Conservation (phyloP, 2,329 filamentous ascomycete genomes). For the Epichloe aotearoae region DNA sequence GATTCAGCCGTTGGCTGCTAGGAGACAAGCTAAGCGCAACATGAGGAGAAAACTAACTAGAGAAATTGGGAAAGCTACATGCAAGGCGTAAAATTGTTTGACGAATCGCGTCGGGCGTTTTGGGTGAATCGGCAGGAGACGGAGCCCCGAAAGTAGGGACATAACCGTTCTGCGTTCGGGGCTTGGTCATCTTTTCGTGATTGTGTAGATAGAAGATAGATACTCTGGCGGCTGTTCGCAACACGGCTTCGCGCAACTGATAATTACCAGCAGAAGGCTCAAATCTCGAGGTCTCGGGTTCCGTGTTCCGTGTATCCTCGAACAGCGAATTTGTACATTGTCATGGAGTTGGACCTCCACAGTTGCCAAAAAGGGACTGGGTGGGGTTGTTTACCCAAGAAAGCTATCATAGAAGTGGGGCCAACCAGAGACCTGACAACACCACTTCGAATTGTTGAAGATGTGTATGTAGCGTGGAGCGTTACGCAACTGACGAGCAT, state of each 20-base stretch:
- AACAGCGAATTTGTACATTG: too few species aligned
- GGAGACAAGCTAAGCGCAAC: constrained; percentile 4
- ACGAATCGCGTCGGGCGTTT: not conserved
- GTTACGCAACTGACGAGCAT: constrained; percentile 2
- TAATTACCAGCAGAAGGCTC: not conserved
- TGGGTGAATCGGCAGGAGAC: not conserved
- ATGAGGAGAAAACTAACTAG: constrained; percentile 1
- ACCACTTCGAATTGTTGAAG: not conserved
- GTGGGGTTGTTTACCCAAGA: too few species aligned
- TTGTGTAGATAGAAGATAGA: not conserved
- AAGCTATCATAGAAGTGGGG: not conserved
- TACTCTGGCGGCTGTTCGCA: not conserved
- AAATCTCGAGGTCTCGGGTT: not conserved
- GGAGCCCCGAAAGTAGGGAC: not conserved
- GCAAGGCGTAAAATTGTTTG: not conserved
- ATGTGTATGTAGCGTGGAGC: constrained; percentile 1
- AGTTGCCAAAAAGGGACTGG: too few species aligned
- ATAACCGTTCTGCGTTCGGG: not conserved
- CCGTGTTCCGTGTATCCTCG: too few species aligned
- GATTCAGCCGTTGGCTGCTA: constrained; percentile 1
- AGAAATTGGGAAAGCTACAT: not conserved
- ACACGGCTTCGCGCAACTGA: not conserved
- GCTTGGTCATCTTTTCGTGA: not conserved
- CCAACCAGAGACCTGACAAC: not conserved
- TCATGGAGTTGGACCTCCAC: too few species aligned